phyloP scores from a whole-genome alignment of 805 yeast species.

The Candida boleticola region DNA sequence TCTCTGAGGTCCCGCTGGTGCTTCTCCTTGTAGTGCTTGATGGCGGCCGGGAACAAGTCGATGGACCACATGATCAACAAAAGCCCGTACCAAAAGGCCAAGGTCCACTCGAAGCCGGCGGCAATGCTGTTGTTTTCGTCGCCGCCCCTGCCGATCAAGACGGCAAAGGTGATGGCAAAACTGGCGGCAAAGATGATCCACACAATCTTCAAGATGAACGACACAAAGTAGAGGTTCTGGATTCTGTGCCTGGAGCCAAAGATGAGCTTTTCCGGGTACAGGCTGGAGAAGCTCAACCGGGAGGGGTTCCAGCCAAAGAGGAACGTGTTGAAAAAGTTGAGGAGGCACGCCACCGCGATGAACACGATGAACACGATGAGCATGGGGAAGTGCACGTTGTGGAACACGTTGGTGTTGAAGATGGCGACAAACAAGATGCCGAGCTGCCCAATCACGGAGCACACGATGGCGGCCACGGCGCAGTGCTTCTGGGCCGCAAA shows the following conservation, averaged over 20 bases:
- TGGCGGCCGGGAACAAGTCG: conserved; percentile 68
- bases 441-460: conserved; percentile 60
- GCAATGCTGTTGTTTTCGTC: conserved; percentile 36
- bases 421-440: conserved; percentile 75
- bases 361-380: conserved; percentile 71
- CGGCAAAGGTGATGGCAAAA: conserved; percentile 71
- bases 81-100: conserved; percentile 82
- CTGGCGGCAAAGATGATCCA: conserved; percentile 70
- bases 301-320: conserved; percentile 38
- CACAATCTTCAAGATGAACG: conserved; percentile 50
- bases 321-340: conserved; percentile 35
- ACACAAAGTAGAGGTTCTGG: conserved; percentile 43
- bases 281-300: conserved; percentile 26
- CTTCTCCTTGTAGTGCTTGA: conserved; percentile 28
- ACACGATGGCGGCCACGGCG: conserved; percentile 41
- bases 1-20: no score
- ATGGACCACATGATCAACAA: conserved; percentile 60
- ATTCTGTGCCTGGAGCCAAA: conserved; percentile 33
- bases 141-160: conserved; percentile 26
- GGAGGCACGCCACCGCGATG: conserved; percentile 49
- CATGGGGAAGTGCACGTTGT: conserved; percentile 62
- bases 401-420: conserved; percentile 61
- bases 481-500: conserved; percentile 40
- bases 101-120: conserved; percentile 79
- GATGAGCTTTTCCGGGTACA: conserved; percentile 26